phyloP scores from a whole-genome alignment of 768 basidiomycete species.

The Mycena amicta region DNA sequence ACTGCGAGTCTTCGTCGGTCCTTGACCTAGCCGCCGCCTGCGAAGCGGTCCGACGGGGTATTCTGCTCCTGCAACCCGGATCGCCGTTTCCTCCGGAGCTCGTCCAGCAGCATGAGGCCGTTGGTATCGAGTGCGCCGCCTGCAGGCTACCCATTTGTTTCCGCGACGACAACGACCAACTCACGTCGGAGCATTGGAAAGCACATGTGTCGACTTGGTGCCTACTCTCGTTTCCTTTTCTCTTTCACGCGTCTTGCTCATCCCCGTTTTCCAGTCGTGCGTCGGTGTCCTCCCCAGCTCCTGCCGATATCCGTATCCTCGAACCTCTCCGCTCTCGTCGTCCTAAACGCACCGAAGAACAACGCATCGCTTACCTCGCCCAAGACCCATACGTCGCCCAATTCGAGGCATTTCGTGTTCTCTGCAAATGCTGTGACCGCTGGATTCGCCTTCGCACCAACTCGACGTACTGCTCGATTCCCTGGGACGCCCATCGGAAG shows the following conservation, averaged over 20 bases:
- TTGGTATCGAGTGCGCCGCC: not conserved
- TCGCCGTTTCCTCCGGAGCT: not conserved
- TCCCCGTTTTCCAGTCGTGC: too few species aligned
- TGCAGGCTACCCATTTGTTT: not conserved
- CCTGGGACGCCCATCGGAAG: slow-evolving; percentile 84
- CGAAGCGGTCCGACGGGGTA: too few species aligned
- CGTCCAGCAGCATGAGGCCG: not conserved
- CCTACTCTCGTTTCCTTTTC: not conserved
- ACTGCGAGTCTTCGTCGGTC: too few species aligned
- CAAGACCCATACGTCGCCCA: slow-evolving; percentile 19
- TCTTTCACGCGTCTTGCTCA: not conserved
- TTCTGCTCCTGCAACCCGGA: not conserved
- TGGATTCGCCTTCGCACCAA: slow-evolving; percentile 83
- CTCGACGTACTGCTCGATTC: slow-evolving; percentile 84
- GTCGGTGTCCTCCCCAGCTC: too few species aligned
- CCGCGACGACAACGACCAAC: not conserved
- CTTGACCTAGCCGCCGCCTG: too few species aligned
- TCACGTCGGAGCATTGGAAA: not conserved
- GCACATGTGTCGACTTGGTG: not conserved
- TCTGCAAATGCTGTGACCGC: slow-evolving; percentile 74
- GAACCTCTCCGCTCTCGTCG: slow-evolving; percentile 7
- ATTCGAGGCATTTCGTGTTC: slow-evolving; percentile 9
- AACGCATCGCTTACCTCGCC: slow-evolving; percentile 49
- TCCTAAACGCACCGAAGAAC: slow-evolving; percentile 43
- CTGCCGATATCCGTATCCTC: not conserved